A percentile compares a stretch with the other conserved stretches of the same genome.
Evolutionary conservation across 176 grass and related monocot genomes (phyloP).

Genomic region (Saccharum spontaneum): DNA sequence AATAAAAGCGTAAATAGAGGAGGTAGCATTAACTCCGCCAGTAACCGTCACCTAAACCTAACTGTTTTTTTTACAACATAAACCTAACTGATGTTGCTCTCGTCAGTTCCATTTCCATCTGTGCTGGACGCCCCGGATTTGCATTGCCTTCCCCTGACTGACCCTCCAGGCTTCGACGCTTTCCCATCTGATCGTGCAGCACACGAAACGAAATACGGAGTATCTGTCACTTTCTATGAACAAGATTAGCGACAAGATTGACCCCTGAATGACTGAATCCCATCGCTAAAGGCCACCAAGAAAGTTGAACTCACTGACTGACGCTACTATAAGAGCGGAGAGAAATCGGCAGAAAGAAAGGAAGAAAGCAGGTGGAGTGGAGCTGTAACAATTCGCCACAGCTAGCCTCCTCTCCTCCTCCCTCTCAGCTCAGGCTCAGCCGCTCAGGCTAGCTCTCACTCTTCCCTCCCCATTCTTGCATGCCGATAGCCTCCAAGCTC

Average conservation of each 20-base stretch:
- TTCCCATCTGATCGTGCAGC: not conserved
- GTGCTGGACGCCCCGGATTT: not conserved
- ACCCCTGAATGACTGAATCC: not conserved
- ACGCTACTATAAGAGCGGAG: not conserved
- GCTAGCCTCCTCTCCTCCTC: not conserved
- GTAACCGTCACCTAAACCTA: not conserved
- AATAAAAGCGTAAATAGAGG: not conserved
- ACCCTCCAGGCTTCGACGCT: not conserved
- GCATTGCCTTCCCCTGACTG: not conserved
- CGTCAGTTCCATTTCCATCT: not conserved
- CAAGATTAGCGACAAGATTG: not conserved
- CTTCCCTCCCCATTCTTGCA: not conserved
- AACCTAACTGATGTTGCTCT: not conserved
- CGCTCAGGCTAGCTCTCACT: not conserved
- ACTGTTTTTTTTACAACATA: not conserved
- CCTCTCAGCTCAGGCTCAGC: too few relatives aligned
- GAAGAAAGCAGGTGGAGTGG: not conserved
- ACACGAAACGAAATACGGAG: not conserved
- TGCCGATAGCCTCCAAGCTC: conserved; percentile 63
- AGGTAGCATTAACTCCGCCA: not conserved
- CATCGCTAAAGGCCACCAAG: not conserved
- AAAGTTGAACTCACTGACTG: not conserved
- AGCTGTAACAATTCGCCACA: conserved; percentile 31
- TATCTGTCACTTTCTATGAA: not conserved
- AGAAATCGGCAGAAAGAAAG: not conserved